Base-by-base conservation (phyloP, 805 yeast genomes). In the Suhomyces prunicola region DNA sequence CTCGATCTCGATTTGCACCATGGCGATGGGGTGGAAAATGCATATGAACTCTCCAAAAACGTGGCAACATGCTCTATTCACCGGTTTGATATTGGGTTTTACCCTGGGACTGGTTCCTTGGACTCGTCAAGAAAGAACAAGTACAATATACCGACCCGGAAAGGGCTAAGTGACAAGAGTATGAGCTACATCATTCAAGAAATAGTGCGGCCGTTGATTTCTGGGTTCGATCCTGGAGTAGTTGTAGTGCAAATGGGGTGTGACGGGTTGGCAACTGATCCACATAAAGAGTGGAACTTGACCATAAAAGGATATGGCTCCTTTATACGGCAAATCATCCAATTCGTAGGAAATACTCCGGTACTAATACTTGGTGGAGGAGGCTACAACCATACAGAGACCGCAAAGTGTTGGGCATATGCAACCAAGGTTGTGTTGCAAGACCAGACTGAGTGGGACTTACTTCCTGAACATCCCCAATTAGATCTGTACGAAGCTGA, bases 1-100 rank as follows among this genome's bases (percentile, higher is more conserved):
- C 64, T 88, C 3, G 96, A 88, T 65, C 66, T 88, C 6, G 96
- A 88, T 65, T 65, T 88, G 6, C 96, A 88, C 64, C 92, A 87
- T 66, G 92, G 93, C 0, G 92, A 88, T 65, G 96, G 91, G 0
- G 93, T 88, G 5, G 86, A 85, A 48, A 70, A 72, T 2, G 90
- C 90, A 0, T 87, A 86, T 67, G 68, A 74, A 55, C 75, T 69
- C 54, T 79, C 87, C 1, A 72, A 75, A 40, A 78, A 77, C 31
- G 87, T 88, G 0, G 65, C 79, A 49, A 84, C 88, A 0, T 70
- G 85, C 19, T 86, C 91, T 0, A 54, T 87, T 2, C 96, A 88
- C 66, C 62, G 88, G 29, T 73, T 67, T 56, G 93, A 85, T 51
- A 51, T 76, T 2, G 91, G 90, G 0, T 88, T 88, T 62, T 88